phyloP scores from a whole-genome alignment of 148 eudicot genomes.

The Nepenthes mirabilis region DNA sequence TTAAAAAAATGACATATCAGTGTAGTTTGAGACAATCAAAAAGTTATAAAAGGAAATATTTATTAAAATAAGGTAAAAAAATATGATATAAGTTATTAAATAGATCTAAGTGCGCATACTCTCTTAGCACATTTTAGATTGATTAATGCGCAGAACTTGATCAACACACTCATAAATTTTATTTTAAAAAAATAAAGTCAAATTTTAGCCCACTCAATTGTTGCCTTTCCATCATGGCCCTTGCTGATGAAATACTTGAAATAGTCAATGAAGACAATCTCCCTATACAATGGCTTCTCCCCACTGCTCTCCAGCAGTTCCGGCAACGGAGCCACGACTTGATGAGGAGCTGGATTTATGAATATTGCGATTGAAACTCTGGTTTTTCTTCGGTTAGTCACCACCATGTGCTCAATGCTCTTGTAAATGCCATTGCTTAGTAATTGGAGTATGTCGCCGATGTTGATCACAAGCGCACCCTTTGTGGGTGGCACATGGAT shows the following conservation, averaged over 20 bases:
- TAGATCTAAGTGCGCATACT: too few species aligned
- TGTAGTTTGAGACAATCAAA: too few species aligned
- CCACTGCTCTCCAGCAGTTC: conserved; percentile 11
- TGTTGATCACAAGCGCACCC: conserved; percentile 16
- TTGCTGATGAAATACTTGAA: conserved; percentile 11
- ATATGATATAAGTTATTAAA: too few species aligned
- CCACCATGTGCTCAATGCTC: conserved; percentile 22
- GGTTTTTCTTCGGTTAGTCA: conserved; percentile 7
- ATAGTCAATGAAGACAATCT: conserved; percentile 12
- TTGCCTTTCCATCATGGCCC: conserved; percentile 16
- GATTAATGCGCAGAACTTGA: too few species aligned
- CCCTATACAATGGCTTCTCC: conserved; percentile 13
- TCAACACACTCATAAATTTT: too few species aligned
- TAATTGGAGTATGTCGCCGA: conserved; percentile 16
- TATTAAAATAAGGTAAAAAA: too few species aligned
- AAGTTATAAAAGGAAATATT: too few species aligned
- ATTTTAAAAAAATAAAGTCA: neutral
- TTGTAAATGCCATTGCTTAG: conserved; percentile 18
- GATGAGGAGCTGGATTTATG: conserved; percentile 9
- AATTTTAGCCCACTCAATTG: conserved; percentile 2
- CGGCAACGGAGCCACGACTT: conserved; percentile 11
- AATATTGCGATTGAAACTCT: conserved; percentile 18
- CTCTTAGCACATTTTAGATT: too few species aligned
- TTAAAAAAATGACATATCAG: too few species aligned
- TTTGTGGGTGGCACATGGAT: conserved; percentile 14